Evolutionary conservation across 805 yeast genomes (phyloP), one percentile per base, ranked within the genome.

Genomic region (Yarrowia sp.): DNA sequence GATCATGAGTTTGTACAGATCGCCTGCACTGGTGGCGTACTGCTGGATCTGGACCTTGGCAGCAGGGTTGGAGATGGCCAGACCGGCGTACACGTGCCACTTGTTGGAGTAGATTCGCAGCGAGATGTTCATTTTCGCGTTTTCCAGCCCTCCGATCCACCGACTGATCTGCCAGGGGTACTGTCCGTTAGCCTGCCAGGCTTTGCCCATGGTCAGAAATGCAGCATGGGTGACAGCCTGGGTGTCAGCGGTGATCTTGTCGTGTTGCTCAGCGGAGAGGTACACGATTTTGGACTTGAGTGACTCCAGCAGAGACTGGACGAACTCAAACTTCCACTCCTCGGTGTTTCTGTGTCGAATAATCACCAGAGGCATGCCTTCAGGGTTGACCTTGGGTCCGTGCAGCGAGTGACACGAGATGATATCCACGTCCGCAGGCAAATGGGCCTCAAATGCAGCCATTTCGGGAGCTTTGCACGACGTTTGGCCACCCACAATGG

Each of bases 221-320:
- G 98, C 98, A 12, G 98, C 98, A 77, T 95, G 99, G 0, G 99
- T 95, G 16, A 94, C 97, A 0, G 98, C 98, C 78, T 95, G 99
- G 1, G 98, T 95, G 77, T 95, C 99, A 0, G 99, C 99, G 0
- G 99, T 94, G 71, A 95, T 94, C 73, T 85, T 86, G 77, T 95
- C 99, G 77, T 95, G 99, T 76, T 93, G 93, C 67, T 85, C 83
- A n/a, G 95, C 97, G 0, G 91, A 83, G 41, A 95, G 81, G 68
- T 87, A 83, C 35, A 92, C 98, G 43, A 85, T 82, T 71, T 89
- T 89, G 12, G 97, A 91, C 40, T 89, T 81, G 65, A 95, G 83
- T 75, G 97, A 91, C 4, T 89, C 80, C 70, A 93, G 82, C 5
- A 92, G 75, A 1, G 83, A 69, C 69, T 86, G 87, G 2, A 94